Conservation (phyloP, 441 rosid genomes). For the Metrosideros polymorpha region DNA sequence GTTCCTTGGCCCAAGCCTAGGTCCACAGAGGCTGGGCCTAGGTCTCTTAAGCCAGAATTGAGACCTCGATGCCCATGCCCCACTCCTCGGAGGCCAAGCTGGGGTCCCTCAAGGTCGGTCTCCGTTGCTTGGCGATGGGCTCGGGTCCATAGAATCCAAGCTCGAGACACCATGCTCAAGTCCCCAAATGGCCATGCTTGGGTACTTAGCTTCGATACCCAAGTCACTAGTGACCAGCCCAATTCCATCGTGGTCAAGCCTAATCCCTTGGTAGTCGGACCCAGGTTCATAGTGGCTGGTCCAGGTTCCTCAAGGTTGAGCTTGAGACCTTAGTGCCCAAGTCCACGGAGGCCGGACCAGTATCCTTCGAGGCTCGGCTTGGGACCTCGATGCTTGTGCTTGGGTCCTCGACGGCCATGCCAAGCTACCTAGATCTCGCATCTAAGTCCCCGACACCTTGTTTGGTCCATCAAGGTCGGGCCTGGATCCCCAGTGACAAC, state of each 20-base stretch:
- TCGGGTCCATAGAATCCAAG: background rate
- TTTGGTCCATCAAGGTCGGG: background rate
- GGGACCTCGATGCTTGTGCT: background rate
- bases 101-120: background rate
- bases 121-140: background rate
- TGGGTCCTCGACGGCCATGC: background rate
- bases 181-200: rapidly evolving
- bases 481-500: too few relatives aligned
- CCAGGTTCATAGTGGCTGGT: background rate
- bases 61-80: background rate
- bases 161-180: background rate
- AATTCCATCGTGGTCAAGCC: background rate
- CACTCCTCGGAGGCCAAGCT: background rate
- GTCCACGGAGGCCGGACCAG: background rate
- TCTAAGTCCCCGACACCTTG: background rate
- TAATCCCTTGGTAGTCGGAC: background rate
- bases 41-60: background rate
- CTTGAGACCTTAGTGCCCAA: background rate
- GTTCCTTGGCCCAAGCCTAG: background rate
- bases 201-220: rapidly evolving
- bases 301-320: background rate
- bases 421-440: background rate
- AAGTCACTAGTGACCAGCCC: background rate
- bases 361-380: background rate
- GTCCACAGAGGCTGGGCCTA: background rate